Base-by-base conservation (phyloP, 441 rosid species). In the Corymbia citriodora region DNA sequence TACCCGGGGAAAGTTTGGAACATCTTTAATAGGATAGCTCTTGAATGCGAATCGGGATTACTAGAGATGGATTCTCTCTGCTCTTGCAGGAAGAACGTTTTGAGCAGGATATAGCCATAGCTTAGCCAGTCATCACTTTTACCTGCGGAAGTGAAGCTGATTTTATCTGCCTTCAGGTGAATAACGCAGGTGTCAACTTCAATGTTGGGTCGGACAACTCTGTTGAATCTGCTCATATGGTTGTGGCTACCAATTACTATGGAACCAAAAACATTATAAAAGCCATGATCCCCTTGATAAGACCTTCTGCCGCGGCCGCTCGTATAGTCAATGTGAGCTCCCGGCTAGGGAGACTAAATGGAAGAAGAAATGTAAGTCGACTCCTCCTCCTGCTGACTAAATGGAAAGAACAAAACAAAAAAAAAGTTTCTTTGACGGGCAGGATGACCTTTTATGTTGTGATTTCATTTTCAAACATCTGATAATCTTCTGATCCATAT, bases 151-250 rank as follows among this genome's bases (percentile, higher is more conserved):
- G 17, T 90, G 52, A 27, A 8, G 87, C 29, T 31, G 53, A 48
- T 87, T 87, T 50, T 53, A 17, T 40, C 82, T 40, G 55, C 90
- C 72, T 95, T 90, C 95, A 98, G 99, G 96, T 98, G 82, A 97
- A 98, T 90, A 98, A 98, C 92, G 99, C 99, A 19, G 99, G 98
- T 92, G 98, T 97, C 55, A 98, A 97, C 94, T 95, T 91, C 93
- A 98, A 97, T 91, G 70, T 94, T 18, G 99, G 97, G 59, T 91
- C 96, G 25, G 97, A 93, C 55, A 98, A 98, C 93, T 97, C 98
- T 6, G 96, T 97, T 89, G 97, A 96, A 90, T 92, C 85, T 89
- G 95, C 99, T 1, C 91, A 92, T 89, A 95, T 88, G 74, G 98
- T 97, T 74, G 74, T 97, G 23, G 92, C 92, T 49, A 96, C 97